phyloP scores from a whole-genome alignment of 2,329 filamentous ascomycete species.

The Colletotrichum magnum region DNA sequence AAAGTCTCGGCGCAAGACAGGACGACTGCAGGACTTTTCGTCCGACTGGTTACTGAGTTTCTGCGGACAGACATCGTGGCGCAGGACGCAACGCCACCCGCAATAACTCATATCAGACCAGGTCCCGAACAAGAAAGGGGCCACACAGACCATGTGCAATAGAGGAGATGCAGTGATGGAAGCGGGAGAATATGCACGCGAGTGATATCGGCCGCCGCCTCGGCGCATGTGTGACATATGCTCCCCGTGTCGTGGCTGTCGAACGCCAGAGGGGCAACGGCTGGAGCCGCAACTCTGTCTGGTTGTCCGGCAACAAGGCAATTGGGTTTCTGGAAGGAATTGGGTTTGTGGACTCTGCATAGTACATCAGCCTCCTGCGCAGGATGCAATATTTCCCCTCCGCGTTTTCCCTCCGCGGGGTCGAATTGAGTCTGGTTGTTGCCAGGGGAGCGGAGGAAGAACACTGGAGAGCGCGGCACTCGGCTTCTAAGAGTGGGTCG shows the following conservation, averaged over 20 bases:
- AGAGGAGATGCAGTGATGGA: too few species aligned
- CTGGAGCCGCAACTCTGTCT: constrained; percentile 22
- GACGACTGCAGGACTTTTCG: neutral
- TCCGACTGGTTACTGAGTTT: neutral
- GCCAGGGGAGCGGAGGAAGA: constrained; percentile 19
- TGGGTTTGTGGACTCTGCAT: neutral
- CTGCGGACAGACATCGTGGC: neutral
- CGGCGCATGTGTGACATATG: too few species aligned
- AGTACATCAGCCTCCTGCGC: neutral
- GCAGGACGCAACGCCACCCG: neutral
- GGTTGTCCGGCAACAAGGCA: neutral
- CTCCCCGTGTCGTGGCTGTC: too few species aligned
- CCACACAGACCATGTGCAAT: too few species aligned
- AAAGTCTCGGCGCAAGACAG: too few species aligned
- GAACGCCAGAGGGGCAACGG: neutral
- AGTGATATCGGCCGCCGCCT: too few species aligned
- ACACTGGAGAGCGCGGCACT: constrained; percentile 11
- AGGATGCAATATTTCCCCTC: neutral
- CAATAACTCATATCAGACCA: too few species aligned
- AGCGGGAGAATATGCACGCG: too few species aligned
- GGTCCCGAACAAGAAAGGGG: too few species aligned
- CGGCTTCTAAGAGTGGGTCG: constrained; percentile 21
- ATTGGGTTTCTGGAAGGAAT: neutral
- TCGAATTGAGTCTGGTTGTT: constrained; percentile 9
- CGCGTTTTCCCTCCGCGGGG: too few species aligned